These are phyloP conservation scores for Albatrellus sp. DNA, from an alignment of 1,284 basidiomycete genomes.

Conservation along the genomic window DNA sequence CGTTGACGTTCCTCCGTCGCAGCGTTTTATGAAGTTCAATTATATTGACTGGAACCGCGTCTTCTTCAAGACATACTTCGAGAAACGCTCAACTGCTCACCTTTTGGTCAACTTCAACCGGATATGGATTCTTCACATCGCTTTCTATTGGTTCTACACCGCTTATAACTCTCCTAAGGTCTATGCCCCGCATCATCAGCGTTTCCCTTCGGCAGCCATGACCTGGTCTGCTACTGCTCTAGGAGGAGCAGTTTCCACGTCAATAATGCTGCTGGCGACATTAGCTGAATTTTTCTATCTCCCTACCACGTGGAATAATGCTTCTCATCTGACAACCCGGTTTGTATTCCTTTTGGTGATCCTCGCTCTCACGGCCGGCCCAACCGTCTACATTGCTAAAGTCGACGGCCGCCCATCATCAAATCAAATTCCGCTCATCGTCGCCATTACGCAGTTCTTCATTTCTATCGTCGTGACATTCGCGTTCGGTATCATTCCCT, in stretches of 20 bases:
- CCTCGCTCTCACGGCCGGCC: conserved; percentile 77
- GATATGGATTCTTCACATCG: conserved; percentile 88
- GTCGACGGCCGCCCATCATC: conserved; percentile 49
- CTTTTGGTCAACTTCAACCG: conserved; percentile 96
- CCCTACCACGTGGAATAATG: conserved; percentile 97
- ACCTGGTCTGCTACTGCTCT: conserved; percentile 88
- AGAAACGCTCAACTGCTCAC: conserved; percentile 87
- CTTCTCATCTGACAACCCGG: conserved; percentile 83
- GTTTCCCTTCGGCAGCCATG: conserved; percentile 62
- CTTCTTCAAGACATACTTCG: conserved; percentile 96
- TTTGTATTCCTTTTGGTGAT: conserved; percentile 79
- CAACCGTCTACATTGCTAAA: conserved; percentile 83
- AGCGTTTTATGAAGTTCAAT: conserved; percentile 85
- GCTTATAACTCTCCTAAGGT: conserved; percentile 93
- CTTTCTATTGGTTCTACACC: conserved; percentile 90
- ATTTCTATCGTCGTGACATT: conserved; percentile 73
- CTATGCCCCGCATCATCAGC: conserved; percentile 61
- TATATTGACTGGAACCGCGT: conserved; percentile 85
- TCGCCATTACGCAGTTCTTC: conserved; percentile 84
- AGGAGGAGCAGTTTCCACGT: conserved; percentile 80
- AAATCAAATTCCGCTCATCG: conserved; percentile 63
- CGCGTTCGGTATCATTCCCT: conserved; percentile 77
- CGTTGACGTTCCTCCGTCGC: conserved; percentile 79
- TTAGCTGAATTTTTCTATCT: conserved; percentile 90
- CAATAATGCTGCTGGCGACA: conserved; percentile 87